A percentile compares a stretch with the other conserved stretches of the same genome.
Evolutionary conservation across 1,284 basidiomycete genomes (phyloP).

Genomic region (Cryptococcus sp.): DNA sequence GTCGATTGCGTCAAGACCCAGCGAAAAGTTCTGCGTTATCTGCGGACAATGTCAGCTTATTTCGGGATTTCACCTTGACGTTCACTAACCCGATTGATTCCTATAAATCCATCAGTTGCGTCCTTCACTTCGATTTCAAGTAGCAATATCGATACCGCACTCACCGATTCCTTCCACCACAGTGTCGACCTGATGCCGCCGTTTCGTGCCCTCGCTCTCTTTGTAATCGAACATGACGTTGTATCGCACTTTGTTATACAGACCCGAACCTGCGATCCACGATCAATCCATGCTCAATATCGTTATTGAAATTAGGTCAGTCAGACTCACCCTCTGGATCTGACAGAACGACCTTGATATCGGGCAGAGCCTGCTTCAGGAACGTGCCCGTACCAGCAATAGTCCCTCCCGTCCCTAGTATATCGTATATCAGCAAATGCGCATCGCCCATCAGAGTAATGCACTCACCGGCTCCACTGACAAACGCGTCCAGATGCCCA

Average conservation of each 20-base stretch:
- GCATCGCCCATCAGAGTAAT: background rate
- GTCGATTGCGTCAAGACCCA: conserved; percentile 76
- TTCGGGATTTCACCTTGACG: background rate
- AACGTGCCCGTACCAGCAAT: conserved; percentile 81
- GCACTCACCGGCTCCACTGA: conserved; percentile 80
- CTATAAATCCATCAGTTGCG: background rate
- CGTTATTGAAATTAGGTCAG: background rate
- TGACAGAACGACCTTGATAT: conserved; percentile 72
- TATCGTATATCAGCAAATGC: background rate
- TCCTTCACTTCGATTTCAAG: background rate
- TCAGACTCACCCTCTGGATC: conserved; percentile 71
- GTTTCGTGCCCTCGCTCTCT: conserved; percentile 92
- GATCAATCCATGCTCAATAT: background rate
- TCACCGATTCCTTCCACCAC: conserved; percentile 73
- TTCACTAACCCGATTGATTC: conserved; percentile 66
- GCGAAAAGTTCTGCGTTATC: conserved; percentile 77
- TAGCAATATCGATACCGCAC: conserved; percentile 7
- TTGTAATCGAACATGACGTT: conserved; percentile 92
- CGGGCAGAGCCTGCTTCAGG: conserved; percentile 59
- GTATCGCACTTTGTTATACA: conserved; percentile 91
- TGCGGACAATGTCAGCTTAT: conserved; percentile 5
- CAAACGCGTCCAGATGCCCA: conserved; percentile 79
- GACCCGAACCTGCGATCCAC: conserved; percentile 65
- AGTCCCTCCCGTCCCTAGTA: conserved; percentile 85
- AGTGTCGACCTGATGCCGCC: conserved; percentile 73